These are phyloP conservation scores for Diaporthe vexans DNA, from an alignment of 2,329 filamentous ascomycete genomes.

Conservation along the genomic window DNA sequence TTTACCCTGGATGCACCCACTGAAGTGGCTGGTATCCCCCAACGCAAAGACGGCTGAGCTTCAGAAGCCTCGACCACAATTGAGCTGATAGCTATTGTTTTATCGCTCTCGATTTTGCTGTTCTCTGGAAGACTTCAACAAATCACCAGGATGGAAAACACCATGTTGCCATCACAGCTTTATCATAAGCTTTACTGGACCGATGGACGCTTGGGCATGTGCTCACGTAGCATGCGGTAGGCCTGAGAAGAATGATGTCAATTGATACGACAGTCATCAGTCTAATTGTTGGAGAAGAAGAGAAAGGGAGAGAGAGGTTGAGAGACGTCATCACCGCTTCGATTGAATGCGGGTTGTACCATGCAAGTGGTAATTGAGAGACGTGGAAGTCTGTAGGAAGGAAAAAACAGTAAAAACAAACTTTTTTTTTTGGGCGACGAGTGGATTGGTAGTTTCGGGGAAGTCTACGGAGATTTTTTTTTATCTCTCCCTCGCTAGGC, in stretches of 20 bases:
- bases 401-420: constrained; percentile 24
- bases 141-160: background rate
- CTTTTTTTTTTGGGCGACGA: constrained; percentile 20
- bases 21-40: background rate
- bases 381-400: background rate
- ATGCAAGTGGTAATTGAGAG: constrained; percentile 34
- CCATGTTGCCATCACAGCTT: constrained; percentile 29
- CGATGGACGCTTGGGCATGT: background rate
- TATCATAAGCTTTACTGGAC: constrained; percentile 5
- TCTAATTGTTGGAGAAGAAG: background rate
- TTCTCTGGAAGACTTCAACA: constrained; percentile 39
- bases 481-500: constrained; percentile 39
- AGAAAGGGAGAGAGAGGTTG: background rate
- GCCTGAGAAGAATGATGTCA: constrained; percentile 7
- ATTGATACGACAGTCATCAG: constrained; percentile 3
- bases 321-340: constrained; percentile 23
- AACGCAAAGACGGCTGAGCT: constrained; percentile 13
- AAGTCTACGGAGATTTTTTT: constrained; percentile 36
- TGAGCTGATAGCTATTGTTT: constrained; percentile 17
- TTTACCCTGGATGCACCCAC: background rate
- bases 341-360: constrained; percentile 31
- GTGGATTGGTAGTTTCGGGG: constrained; percentile 39
- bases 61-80: constrained; percentile 21
- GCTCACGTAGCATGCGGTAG: background rate
- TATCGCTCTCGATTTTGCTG: constrained; percentile 20